Base-by-base conservation (phyloP, 805 yeast genomes). In the Candida chauliodis region DNA sequence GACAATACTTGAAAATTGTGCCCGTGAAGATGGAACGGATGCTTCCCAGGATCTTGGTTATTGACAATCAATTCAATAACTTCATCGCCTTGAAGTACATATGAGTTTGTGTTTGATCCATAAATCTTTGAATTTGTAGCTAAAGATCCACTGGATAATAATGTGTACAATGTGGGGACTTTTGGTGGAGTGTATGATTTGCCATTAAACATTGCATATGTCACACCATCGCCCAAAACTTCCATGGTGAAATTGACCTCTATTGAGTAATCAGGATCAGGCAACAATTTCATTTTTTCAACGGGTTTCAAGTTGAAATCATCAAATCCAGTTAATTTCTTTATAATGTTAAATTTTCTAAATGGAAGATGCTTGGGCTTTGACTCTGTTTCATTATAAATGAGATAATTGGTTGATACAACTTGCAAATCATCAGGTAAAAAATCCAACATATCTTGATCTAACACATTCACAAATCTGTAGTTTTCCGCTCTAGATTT, bases 11-110 rank as follows among this genome's bases (percentile, higher is more conserved):
- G 97, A 85, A 90, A 91, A 35, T 62, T 77, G 61, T 84, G 93
- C 36, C 99, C 99, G 68, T 91, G 99, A 58, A 91, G 69, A 66
- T 91, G 99, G 93, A 91, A 91, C 21, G 99, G 98, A 69, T 91
- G 99, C 51, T 73, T 83, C 58, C 98, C 97, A 5, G 95, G 78
- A 62, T 91, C 99, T 43, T 66, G 66, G 63, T 89, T 90, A 71
- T 91, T 91, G 30, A 91, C 55, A 5, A 86, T 84, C 49, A 91
- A 76, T 57, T 91, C 95, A 23, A 91, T 75, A 42, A 84, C 68
- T 51, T 74, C 85, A 53, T 73, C 74, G 50, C 79, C 71, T 47
- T 78, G 75, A 42, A 91, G 66, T 11, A 91, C 87, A 55, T 74
- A 71, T 0, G 96, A 52, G 56, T 90, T 73, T 37, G 95, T 84